phyloP scores from a whole-genome alignment of 441 rosid genomes.

The Corymbia calophylla region DNA sequence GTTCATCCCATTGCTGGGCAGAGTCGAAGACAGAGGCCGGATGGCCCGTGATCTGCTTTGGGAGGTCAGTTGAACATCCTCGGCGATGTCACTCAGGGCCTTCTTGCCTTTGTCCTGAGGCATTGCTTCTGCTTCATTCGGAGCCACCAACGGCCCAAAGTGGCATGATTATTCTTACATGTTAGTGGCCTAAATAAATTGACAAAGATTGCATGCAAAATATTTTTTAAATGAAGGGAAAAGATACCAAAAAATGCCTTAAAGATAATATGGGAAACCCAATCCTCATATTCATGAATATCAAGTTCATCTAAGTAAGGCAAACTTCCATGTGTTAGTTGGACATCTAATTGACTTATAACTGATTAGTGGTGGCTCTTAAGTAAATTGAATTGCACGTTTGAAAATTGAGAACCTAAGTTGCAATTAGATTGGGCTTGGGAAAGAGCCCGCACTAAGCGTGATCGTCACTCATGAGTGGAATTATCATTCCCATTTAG shows the following conservation, averaged over 20 bases:
- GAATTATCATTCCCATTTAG: neutral
- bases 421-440: neutral
- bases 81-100: too few relatives aligned
- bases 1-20: too few relatives aligned
- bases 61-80: too few relatives aligned
- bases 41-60: too few relatives aligned
- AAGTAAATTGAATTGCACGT: neutral
- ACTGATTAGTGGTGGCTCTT: neutral
- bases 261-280: neutral
- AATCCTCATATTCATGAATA: neutral
- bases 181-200: neutral
- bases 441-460: neutral
- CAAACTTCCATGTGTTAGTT: neutral
- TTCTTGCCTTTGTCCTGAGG: too few relatives aligned
- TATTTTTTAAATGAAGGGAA: neutral
- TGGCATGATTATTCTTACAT: too few relatives aligned
- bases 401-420: neutral
- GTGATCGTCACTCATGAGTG: neutral
- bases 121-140: too few relatives aligned
- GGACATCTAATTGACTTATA: neutral
- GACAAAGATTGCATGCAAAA: neutral
- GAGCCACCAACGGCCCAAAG: too few relatives aligned
- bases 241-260: neutral
- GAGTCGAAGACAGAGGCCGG: too few relatives aligned
- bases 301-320: neutral